A percentile compares a stretch with the other conserved stretches of the same genome.
These are phyloP conservation scores for Dactylonectria macrodidyma DNA, from an alignment of 2,329 filamentous ascomycete genomes.

Conservation along the genomic window DNA sequence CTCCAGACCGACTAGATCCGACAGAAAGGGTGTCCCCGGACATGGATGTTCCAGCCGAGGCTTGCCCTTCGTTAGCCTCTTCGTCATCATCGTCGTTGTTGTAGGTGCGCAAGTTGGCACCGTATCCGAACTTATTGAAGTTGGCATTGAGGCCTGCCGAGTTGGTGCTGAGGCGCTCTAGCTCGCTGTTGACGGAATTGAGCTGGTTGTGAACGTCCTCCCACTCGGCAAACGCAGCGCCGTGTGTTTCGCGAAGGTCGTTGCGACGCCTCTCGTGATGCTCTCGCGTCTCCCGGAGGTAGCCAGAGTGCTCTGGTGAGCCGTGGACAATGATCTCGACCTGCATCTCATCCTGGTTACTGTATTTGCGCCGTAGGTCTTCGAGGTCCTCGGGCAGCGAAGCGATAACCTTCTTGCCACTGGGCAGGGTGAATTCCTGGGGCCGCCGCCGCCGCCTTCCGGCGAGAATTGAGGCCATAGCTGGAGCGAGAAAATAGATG, in stretches of 20 bases:
- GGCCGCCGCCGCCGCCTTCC: slow-evolving; percentile 57
- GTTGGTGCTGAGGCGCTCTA: slow-evolving; percentile 68
- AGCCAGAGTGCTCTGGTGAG: slow-evolving; percentile 61
- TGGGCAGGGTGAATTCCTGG: slow-evolving; percentile 68
- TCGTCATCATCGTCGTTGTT: slow-evolving; percentile 51
- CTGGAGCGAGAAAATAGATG: neutral
- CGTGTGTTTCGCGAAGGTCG: slow-evolving; percentile 63
- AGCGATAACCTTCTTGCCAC: slow-evolving; percentile 70
- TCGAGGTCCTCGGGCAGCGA: slow-evolving; percentile 69
- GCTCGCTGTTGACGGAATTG: slow-evolving; percentile 65
- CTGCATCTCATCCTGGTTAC: slow-evolving; percentile 50
- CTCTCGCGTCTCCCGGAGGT: slow-evolving; percentile 64
- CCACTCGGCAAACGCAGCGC: slow-evolving; percentile 68
- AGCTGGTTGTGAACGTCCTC: slow-evolving; percentile 69
- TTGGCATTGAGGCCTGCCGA: slow-evolving; percentile 71
- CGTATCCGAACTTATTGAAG: slow-evolving; percentile 75
- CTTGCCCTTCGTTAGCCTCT: slow-evolving; percentile 15
- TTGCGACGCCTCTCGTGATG: slow-evolving; percentile 67
- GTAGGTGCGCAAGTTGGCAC: slow-evolving; percentile 68
- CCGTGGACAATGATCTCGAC: slow-evolving; percentile 74
- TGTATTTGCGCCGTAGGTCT: slow-evolving; percentile 61
- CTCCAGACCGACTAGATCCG: slow-evolving; percentile 34
- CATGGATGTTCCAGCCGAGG: slow-evolving; percentile 40
- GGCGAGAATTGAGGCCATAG: slow-evolving; percentile 43
- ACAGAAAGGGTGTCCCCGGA: slow-evolving; percentile 46